These are phyloP conservation scores for Parachlorella kessleri DNA, from an alignment of 139 green algal genomes.

Conservation along the genomic window DNA sequence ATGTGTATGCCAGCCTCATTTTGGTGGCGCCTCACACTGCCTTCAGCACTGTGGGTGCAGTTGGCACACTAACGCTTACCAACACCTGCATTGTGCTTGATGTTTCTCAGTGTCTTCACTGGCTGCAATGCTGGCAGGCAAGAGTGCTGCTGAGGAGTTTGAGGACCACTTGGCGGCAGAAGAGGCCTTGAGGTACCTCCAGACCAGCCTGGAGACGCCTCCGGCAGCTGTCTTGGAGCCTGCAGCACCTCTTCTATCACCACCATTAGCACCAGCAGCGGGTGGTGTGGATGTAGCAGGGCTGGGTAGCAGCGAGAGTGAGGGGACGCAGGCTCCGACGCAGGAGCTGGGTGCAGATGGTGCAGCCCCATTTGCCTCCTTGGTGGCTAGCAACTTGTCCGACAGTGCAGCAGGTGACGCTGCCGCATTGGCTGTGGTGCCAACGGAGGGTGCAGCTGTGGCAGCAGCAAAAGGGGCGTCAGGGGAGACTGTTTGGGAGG, in stretches of 20 bases:
- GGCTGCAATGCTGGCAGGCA: constrained; percentile 7
- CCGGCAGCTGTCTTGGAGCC: background rate
- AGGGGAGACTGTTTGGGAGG: too few species aligned
- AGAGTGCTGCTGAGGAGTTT: constrained; percentile 83
- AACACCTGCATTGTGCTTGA: background rate
- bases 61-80: background rate
- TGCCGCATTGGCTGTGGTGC: too few species aligned
- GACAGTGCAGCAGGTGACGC: too few species aligned
- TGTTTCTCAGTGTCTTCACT: too few species aligned
- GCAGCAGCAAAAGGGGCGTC: too few species aligned
- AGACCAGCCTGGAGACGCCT: background rate
- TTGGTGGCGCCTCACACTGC: background rate
- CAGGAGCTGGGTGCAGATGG: background rate
- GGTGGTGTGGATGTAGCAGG: background rate
- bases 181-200: background rate
- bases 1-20: background rate
- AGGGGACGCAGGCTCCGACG: background rate
- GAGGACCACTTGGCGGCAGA: constrained; percentile 67
- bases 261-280: constrained; percentile 1
- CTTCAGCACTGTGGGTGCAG: background rate
- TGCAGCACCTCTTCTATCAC: background rate
- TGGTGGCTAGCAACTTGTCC: too few species aligned
- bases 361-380: too few species aligned
- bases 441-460: too few species aligned
- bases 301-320: background rate